phyloP scores from a whole-genome alignment of 371 early-diverging fungal genomes.

The Mortierella sp. region DNA sequence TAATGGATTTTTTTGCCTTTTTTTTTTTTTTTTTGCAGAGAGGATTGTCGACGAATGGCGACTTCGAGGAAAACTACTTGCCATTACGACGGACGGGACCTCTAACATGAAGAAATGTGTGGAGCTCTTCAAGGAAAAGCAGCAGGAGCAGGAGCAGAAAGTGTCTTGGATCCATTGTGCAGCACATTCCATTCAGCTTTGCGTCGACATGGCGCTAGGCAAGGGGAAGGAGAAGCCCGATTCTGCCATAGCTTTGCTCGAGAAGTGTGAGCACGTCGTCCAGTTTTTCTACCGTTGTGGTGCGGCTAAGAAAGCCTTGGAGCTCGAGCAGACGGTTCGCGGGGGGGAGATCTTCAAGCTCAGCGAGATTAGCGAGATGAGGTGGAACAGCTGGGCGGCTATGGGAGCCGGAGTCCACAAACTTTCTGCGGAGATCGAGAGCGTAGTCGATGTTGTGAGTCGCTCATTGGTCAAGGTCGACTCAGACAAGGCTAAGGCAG shows the following conservation, averaged over 20 bases:
- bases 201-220: not conserved
- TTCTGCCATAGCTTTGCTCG: not conserved
- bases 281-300: not conserved
- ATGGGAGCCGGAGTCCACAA: not conserved
- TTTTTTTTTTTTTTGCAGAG: not conserved
- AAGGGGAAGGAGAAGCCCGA: not conserved
- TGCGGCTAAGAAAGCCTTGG: not conserved
- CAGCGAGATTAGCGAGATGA: not conserved
- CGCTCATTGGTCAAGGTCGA: not conserved
- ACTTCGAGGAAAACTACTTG: not conserved
- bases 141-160: not conserved
- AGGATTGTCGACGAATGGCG: not conserved
- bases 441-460: not conserved
- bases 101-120: not conserved
- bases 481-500: not conserved
- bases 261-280: not conserved
- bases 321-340: not conserved
- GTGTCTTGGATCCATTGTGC: not conserved
- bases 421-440: not conserved
- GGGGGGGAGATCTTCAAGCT: not conserved
- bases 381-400: not conserved
- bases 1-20: too few relatives aligned
- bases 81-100: not conserved
- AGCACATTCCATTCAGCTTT: not conserved
- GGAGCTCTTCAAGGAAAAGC: not conserved